Evolutionary conservation across 768 basidiomycete species (phyloP).

Genomic region (Amanita molliuscula): DNA sequence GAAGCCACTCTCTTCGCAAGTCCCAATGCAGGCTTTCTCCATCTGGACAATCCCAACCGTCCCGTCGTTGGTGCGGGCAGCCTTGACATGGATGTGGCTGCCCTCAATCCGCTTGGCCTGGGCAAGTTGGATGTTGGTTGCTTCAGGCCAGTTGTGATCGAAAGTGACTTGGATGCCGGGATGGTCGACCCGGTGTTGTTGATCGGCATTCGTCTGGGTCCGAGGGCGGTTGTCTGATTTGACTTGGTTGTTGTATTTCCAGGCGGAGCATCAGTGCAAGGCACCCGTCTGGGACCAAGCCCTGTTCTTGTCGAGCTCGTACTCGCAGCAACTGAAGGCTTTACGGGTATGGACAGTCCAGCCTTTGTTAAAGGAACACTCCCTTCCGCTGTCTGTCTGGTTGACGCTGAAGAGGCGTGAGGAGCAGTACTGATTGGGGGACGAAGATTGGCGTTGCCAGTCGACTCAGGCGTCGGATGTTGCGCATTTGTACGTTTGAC

Average conservation of each 20-base stretch:
- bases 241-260: neutral
- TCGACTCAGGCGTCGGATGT: slow-evolving; percentile 4
- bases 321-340: neutral
- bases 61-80: neutral
- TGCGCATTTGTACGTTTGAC: slow-evolving; percentile 27
- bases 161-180: neutral
- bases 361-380: neutral
- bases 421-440: neutral
- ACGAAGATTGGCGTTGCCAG: neutral
- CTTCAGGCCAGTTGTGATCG: slow-evolving; percentile 13
- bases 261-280: slow-evolving; percentile 11
- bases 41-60: neutral
- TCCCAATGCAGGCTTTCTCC: neutral
- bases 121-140: slow-evolving; percentile 12
- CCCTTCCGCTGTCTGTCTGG: neutral
- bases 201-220: slow-evolving; percentile 6
- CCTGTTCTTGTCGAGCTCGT: slow-evolving; percentile 7
- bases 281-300: slow-evolving; percentile 27
- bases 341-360: neutral
- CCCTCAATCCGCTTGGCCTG: neutral
- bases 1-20: neutral
- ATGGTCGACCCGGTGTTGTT: neutral
- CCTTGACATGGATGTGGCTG: neutral
- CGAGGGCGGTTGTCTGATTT: neutral
- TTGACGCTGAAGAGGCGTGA: neutral